These are phyloP conservation scores for Sphaerostilbella broomeana DNA, from an alignment of 2,329 filamentous ascomycete species.

Conservation along the genomic window DNA sequence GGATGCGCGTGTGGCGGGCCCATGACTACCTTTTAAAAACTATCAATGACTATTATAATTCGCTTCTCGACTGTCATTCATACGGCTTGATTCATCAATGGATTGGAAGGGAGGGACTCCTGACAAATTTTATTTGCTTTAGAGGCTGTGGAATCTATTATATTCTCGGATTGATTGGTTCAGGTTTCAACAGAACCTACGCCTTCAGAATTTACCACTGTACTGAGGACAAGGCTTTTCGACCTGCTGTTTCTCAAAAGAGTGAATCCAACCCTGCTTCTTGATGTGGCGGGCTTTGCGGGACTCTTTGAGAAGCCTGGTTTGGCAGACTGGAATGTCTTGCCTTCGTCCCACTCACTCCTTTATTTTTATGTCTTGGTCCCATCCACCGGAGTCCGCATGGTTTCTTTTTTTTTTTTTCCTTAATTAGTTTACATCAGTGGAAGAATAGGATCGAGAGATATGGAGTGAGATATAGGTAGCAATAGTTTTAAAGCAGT, in stretches of 20 bases:
- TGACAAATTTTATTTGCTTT: constrained; percentile 7
- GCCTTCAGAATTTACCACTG: constrained; percentile 1
- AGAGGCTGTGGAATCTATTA: background rate
- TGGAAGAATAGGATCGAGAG: constrained; percentile 5
- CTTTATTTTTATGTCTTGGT: constrained; percentile 3
- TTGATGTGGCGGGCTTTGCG: constrained; percentile 3
- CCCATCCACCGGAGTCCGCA: constrained; percentile 7
- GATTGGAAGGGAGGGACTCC: constrained; percentile 16
- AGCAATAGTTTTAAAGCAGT: constrained; percentile 25
- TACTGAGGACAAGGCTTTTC: background rate
- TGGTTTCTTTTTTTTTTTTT: constrained; percentile 1
- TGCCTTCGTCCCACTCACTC: constrained; percentile 1
- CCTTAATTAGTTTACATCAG: background rate
- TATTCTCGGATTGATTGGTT: too few species aligned
- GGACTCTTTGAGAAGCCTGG: constrained; percentile 10
- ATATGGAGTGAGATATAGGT: constrained; percentile 10
- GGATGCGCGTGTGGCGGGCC: constrained; percentile 15
- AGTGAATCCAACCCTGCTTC: constrained; percentile 4
- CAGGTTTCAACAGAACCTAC: constrained; percentile 1
- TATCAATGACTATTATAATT: constrained; percentile 30
- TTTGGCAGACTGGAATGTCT: constrained; percentile 5
- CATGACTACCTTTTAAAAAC: constrained; percentile 17
- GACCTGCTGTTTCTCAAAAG: constrained; percentile 10
- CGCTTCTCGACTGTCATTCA: constrained; percentile 35
- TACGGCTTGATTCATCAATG: constrained; percentile 25